These are phyloP conservation scores for Amanita exitialis DNA, from an alignment of 768 basidiomycete genomes.

Conservation along the genomic window DNA sequence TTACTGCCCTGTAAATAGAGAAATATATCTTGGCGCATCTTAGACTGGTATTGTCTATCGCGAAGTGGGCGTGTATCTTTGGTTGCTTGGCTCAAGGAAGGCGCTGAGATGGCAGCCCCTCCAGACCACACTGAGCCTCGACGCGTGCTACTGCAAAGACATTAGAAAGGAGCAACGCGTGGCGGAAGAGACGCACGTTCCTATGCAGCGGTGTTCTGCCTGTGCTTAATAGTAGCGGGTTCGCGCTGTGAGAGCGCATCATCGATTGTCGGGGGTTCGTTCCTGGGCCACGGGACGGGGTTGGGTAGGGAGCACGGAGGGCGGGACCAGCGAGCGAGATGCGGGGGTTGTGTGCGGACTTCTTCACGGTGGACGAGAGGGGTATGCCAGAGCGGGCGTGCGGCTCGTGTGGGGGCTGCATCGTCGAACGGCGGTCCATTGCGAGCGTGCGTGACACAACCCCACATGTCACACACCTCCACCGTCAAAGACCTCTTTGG, in stretches of 20 bases:
- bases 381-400: constrained; percentile 61
- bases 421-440: constrained; percentile 49
- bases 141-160: constrained; percentile 45
- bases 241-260: constrained; percentile 63
- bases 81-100: constrained; percentile 33
- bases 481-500: constrained; percentile 61
- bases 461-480: neutral
- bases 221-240: constrained; percentile 60
- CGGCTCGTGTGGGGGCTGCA: constrained; percentile 43
- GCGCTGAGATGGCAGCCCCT: constrained; percentile 37
- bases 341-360: constrained; percentile 42
- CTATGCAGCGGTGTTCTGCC: constrained; percentile 69
- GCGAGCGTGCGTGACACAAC: constrained; percentile 11
- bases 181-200: constrained; percentile 28
- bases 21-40: constrained; percentile 71
- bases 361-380: constrained; percentile 67
- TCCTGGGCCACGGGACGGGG: constrained; percentile 20
- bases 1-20: constrained; percentile 57
- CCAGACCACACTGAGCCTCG: constrained; percentile 70
- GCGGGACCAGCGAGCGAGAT: constrained; percentile 75
- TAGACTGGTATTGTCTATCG: constrained; percentile 60
- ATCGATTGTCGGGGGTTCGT: constrained; percentile 61
- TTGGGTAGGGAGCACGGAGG: constrained; percentile 43
- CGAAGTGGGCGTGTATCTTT: constrained; percentile 77
- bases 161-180: constrained; percentile 7